Evolutionary conservation across 176 grass and related monocot genomes (phyloP), one percentile per base, ranked within the genome.

Genomic region (Lolium rigidum): DNA sequence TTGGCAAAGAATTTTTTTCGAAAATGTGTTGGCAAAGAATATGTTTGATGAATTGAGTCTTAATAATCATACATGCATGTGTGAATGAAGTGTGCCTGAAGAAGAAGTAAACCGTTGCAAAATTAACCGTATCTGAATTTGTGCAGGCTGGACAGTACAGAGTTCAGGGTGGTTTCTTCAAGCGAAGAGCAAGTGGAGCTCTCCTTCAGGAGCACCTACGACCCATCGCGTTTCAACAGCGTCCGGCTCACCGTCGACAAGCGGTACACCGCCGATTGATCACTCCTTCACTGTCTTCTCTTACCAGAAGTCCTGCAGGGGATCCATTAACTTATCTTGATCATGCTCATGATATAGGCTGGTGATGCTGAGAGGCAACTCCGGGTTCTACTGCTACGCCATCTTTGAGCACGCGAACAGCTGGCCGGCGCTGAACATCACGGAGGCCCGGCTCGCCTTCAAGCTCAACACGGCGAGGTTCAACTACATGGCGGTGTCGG

Each of bases 361-460:
- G 61, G 78, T 94, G 70, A 77, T 94, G 90, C 66, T 97, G 58
- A 62, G 16, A 18, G 92, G 92, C 21, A 84, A 85, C 80, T 97
- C 90, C 0, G 94, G 94, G 37, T 97, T 94, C 79, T 94, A 97
- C 83, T 89, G 87, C 47, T 97, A 97, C 48, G 76, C 83, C 46
- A 87, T 94, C 80, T 49, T 85, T 0, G 94, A 97, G 89, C 94
- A 97, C 76, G 11, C 17, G 1, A 15, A 51, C 41, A n/a, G 65
- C 5, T 92, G 80, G 79, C 92, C 92, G 9, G 87, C 68, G 26
- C 83, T 92, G 6, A 85, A 89, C 80, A 43, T 97, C 38, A 4
- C 78, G 0, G 90, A 90, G 86, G 80, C 82, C 10, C 71, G 94
- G 12, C 73, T 94, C 2, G 87, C 73, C 52, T 94, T 97, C 92